Evolutionary conservation across 768 basidiomycete genomes (phyloP).

Genomic region (Boletus tylopilopsis): DNA sequence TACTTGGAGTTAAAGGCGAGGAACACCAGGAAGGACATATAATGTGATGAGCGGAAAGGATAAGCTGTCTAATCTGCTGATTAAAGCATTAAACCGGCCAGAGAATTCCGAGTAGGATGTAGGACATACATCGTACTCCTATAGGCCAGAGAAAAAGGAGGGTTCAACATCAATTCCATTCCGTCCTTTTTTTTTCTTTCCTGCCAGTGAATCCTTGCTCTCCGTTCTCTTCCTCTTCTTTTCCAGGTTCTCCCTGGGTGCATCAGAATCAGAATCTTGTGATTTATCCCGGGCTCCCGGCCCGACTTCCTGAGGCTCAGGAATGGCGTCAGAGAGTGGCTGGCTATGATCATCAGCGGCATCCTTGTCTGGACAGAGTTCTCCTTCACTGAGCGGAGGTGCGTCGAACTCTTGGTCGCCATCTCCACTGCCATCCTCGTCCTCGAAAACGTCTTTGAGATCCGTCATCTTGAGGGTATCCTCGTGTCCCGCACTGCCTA

Average conservation of each 20-base stretch:
- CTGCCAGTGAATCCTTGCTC: constrained; percentile 45
- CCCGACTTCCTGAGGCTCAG: constrained; percentile 8
- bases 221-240: constrained; percentile 58
- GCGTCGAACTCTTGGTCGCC: constrained; percentile 15
- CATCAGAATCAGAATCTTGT: constrained; percentile 27
- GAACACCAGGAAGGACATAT: too few relatives aligned
- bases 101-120: too few relatives aligned
- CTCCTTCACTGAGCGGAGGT: constrained; percentile 24
- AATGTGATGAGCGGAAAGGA: neutral
- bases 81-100: neutral
- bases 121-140: neutral
- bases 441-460: constrained; percentile 68
- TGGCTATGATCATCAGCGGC: constrained; percentile 8
- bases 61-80: neutral
- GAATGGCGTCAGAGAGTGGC: constrained; percentile 1
- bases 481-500: constrained; percentile 92
- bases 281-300: constrained; percentile 23
- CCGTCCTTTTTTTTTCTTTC: constrained; percentile 55
- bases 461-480: constrained; percentile 83
- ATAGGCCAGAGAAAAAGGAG: constrained; percentile 68
- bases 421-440: constrained; percentile 24
- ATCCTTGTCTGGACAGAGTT: constrained; percentile 15
- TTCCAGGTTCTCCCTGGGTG: constrained; percentile 34
- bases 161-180: constrained; percentile 56
- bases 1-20: too few relatives aligned